These are phyloP conservation scores for Fraxinus sp. DNA, from an alignment of 305 asterid genomes.

Conservation along the genomic window DNA sequence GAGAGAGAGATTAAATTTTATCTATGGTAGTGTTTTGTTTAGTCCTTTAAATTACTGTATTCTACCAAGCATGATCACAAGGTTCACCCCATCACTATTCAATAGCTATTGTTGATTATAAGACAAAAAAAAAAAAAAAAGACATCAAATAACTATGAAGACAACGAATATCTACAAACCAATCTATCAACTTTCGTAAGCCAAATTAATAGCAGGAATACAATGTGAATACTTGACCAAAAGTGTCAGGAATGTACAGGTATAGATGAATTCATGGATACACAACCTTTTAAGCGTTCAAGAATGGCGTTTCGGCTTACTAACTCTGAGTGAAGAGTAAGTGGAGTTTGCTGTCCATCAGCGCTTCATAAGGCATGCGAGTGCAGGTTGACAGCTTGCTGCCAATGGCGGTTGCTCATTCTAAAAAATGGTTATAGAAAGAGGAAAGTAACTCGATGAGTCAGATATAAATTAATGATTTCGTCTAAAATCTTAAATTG, in stretches of 20 bases:
- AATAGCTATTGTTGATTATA: not conserved
- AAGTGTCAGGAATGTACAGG: constrained; percentile 61
- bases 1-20: not conserved
- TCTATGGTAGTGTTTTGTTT: not conserved
- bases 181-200: constrained; percentile 24
- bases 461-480: not conserved
- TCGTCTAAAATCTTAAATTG: not conserved
- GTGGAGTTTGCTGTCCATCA: constrained; percentile 47
- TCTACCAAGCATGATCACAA: not conserved
- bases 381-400: constrained; percentile 76
- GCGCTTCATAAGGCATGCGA: constrained; percentile 77
- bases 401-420: constrained; percentile 85
- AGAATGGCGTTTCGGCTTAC: constrained; percentile 55
- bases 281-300: constrained; percentile 71
- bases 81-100: not conserved
- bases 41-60: not conserved
- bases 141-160: too few species aligned
- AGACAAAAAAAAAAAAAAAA: not conserved
- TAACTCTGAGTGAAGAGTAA: constrained; percentile 55
- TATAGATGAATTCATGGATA: constrained; percentile 47
- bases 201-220: constrained; percentile 6
- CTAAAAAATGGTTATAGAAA: constrained; percentile 30
- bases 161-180: not conserved
- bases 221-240: not conserved
- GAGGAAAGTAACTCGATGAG: not conserved